A percentile compares a stretch with the other conserved stretches of the same genome.
phyloP scores from a whole-genome alignment of 305 asterid genomes.

The Fraxinus sp. region DNA sequence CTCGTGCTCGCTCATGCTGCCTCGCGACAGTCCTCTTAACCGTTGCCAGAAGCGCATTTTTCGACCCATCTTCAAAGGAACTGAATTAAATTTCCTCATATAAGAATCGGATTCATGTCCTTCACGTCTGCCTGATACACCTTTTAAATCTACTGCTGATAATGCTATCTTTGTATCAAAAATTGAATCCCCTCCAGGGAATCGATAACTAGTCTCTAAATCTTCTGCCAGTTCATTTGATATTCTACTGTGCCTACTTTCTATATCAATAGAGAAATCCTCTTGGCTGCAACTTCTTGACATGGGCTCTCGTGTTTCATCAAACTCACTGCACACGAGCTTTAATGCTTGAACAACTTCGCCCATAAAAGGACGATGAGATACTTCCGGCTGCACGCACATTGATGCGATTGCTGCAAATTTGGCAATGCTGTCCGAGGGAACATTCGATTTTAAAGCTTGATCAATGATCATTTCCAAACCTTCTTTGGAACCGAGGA shows the following conservation, averaged over 20 bases:
- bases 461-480: slow-evolving; percentile 62
- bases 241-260: slow-evolving; percentile 40
- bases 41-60: slow-evolving; percentile 69
- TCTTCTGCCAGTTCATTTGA: slow-evolving; percentile 46
- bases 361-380: slow-evolving; percentile 98
- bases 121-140: slow-evolving; percentile 29
- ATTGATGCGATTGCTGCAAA: slow-evolving; percentile 91
- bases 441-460: slow-evolving; percentile 31
- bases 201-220: slow-evolving; percentile 24
- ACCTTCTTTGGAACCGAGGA: slow-evolving; percentile 58
- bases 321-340: slow-evolving; percentile 83
- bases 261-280: slow-evolving; percentile 45
- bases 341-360: slow-evolving; percentile 93
- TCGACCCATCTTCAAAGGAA: slow-evolving; percentile 61
- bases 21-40: slow-evolving; percentile 56
- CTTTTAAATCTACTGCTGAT: slow-evolving; percentile 51
- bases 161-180: slow-evolving; percentile 35
- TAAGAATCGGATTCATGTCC: slow-evolving; percentile 63
- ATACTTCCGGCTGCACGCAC: slow-evolving; percentile 96
- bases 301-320: slow-evolving; percentile 49
- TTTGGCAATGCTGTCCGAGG: slow-evolving; percentile 54
- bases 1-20: slow-evolving; percentile 86
- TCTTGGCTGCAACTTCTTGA: slow-evolving; percentile 69
- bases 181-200: slow-evolving; percentile 29
- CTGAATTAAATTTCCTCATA: slow-evolving; percentile 80